Conservation (phyloP, 495 filamentous ascomycete genomes). For the Talaromyces ruber region DNA sequence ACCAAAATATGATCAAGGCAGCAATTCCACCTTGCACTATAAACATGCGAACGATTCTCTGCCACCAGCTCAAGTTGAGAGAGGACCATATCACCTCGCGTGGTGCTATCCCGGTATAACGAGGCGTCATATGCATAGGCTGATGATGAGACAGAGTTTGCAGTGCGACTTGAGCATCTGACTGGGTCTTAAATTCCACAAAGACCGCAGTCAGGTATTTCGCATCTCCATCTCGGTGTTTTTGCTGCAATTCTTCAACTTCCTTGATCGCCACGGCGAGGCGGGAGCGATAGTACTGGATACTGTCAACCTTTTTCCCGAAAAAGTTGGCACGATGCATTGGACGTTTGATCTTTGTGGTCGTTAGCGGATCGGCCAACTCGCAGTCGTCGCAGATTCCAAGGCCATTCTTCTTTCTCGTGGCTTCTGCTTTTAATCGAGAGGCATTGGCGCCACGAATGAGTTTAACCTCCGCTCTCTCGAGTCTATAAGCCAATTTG, state of each 20-base stretch:
- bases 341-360: conserved; percentile 40
- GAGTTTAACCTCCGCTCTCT: conserved; percentile 56
- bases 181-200: conserved; percentile 72
- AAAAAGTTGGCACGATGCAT: conserved; percentile 47
- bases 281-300: conserved; percentile 71
- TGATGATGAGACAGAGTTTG: conserved; percentile 79
- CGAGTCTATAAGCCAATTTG: conserved; percentile 49
- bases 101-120: conserved; percentile 70
- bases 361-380: conserved; percentile 37
- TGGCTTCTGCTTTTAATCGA: conserved; percentile 35
- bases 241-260: conserved; percentile 54
- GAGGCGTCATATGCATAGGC: conserved; percentile 77
- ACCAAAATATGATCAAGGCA: conserved; percentile 83
- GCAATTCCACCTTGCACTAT: conserved; percentile 58
- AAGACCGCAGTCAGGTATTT: conserved; percentile 62
- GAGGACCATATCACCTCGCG: conserved; percentile 77
- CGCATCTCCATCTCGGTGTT: conserved; percentile 35
- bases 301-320: conserved; percentile 72
- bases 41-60: conserved; percentile 60
- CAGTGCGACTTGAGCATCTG: conserved; percentile 70
- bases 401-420: conserved; percentile 20
- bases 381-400: conserved; percentile 28
- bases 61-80: conserved; percentile 76
- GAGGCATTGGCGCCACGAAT: conserved; percentile 51
- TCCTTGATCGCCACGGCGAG: conserved; percentile 63